Evolutionary conservation across 116 monocot genomes (phyloP), one percentile per base, ranked within the genome.

Genomic region (Papilionanthe hybrid): DNA sequence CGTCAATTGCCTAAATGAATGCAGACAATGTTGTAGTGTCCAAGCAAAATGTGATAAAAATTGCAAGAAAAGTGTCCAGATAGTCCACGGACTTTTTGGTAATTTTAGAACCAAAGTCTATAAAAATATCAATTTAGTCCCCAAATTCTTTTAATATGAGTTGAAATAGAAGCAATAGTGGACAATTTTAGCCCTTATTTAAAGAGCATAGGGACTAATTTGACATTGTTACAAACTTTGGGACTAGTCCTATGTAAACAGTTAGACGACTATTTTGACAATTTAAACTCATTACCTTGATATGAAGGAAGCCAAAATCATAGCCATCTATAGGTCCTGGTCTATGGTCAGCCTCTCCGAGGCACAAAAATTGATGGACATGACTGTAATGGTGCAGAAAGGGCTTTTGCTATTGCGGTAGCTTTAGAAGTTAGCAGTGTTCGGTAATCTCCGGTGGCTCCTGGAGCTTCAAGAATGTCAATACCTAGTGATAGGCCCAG

Each of bases 401-500:
- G 98, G 47, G 98, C 98, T 27, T 75, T 91, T 55, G 95, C 87
- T 75, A 94, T 94, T 72, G 91, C 92, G 43, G 47, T 89, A 37
- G 95, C 86, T 88, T 99, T 94, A 20, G 95, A 93, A 41, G 98
- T 99, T 55, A 99, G 73, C 1, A 93, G 86, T 27, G 98, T 94
- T 69, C 93, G 85, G 77, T 94, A 94, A 84, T 99, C 98, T 81
- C 95, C 95, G 50, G 95, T 99, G 71, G 98, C 98, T 75, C 98
- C 98, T 57, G 93, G 91, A 68, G 95, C 95, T 88, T 99, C 93
- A 78, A 99, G 95, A 65, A 99, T 99, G 78, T 94, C 98, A 65
- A 99, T 88, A 53, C 93, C 95, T 32, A 99, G 78, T 71, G 95
- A 99, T 0, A 99, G 83, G 72, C 98, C 98, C 68, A 99, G 79